These are phyloP conservation scores for Calonectria pseudoreteaudii DNA, from an alignment of 2,329 filamentous ascomycete species.

Conservation along the genomic window DNA sequence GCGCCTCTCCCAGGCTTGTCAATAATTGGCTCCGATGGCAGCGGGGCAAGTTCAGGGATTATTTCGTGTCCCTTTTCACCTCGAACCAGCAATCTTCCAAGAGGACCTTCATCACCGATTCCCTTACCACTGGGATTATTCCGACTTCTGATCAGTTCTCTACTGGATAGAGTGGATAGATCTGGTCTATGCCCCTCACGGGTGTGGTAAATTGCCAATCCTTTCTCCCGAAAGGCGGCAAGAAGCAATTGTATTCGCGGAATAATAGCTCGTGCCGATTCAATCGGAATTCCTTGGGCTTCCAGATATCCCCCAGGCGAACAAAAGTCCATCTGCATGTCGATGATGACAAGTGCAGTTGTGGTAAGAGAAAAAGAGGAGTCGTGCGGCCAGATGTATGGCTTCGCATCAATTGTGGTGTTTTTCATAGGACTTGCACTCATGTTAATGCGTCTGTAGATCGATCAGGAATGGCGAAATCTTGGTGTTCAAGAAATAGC, in stretches of 20 bases:
- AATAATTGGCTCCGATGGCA: conserved; percentile 4
- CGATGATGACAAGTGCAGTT: conserved; percentile 1
- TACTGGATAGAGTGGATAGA: background rate
- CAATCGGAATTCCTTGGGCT: background rate
- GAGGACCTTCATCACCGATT: conserved; percentile 3
- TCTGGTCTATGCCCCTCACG: conserved; percentile 4
- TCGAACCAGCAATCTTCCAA: background rate
- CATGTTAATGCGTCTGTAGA: background rate
- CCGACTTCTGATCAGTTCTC: background rate
- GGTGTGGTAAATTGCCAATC: conserved; percentile 2
- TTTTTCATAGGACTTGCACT: background rate
- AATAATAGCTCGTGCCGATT: background rate
- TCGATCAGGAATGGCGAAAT: background rate
- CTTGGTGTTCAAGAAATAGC: background rate
- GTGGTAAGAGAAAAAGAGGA: background rate
- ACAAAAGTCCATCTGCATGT: conserved; percentile 16
- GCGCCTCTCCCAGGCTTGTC: conserved; percentile 14
- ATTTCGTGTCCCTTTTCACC: conserved; percentile 11
- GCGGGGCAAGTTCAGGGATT: background rate
- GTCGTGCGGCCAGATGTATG: background rate
- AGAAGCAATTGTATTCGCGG: background rate
- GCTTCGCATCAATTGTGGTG: background rate
- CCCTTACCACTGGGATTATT: conserved; percentile 6
- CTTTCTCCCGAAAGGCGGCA: background rate
- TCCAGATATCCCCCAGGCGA: conserved; percentile 2